phyloP scores from a whole-genome alignment of 257 asterid genomes.

The Leonotis leonurus region DNA sequence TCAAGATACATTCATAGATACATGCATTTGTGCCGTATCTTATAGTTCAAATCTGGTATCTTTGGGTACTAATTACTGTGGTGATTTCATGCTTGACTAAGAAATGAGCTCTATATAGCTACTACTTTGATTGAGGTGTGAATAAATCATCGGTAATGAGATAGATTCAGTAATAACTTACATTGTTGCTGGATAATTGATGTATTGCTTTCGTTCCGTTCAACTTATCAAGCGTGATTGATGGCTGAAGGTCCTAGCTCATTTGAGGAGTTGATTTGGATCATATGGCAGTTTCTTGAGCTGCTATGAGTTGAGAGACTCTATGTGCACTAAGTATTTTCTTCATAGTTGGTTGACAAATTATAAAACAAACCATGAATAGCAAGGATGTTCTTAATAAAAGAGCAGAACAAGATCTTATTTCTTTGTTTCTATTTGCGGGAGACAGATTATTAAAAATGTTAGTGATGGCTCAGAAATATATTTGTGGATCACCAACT shows the following conservation, averaged over 20 bases:
- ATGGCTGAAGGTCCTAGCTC: background rate
- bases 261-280: background rate
- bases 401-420: background rate
- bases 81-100: background rate
- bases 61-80: background rate
- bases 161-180: no score
- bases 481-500: background rate
- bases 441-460: background rate
- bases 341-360: background rate
- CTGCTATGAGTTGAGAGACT: background rate
- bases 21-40: background rate
- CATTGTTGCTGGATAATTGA: background rate
- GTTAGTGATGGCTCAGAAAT: no score
- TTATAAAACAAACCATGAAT: background rate
- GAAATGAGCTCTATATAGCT: background rate
- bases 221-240: background rate
- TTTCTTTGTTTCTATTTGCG: background rate
- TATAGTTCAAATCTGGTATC: background rate
- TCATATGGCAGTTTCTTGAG: background rate
- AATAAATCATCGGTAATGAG: no score
- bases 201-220: background rate
- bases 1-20: background rate
- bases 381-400: background rate
- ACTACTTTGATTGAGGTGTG: background rate
- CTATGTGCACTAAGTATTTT: background rate